Percentiles rank a stretch among this genome's conserved stretches.
These are phyloP conservation scores for Fonsecaea nubica DNA, from an alignment of 2,329 filamentous ascomycete species.

Conservation along the genomic window DNA sequence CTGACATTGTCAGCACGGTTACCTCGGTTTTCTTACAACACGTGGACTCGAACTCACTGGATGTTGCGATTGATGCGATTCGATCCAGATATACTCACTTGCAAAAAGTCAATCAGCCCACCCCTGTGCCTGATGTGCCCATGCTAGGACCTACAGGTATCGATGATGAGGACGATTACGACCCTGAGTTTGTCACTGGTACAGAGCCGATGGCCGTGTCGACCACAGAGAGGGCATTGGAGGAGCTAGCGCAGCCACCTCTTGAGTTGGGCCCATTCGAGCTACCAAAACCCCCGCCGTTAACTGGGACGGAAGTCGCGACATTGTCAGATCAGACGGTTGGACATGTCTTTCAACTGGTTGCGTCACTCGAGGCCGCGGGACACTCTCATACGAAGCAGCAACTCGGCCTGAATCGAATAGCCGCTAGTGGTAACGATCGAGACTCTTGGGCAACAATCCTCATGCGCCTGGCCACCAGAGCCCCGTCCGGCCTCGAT, in stretches of 20 bases:
- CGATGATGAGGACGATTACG: constrained; percentile 89
- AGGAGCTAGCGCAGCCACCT: constrained; percentile 58
- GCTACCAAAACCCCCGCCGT: constrained; percentile 74
- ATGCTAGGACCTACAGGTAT: constrained; percentile 63
- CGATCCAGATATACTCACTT: constrained; percentile 42
- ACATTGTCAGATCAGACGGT: constrained; percentile 77
- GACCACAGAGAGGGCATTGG: constrained; percentile 58
- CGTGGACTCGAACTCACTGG: constrained; percentile 71
- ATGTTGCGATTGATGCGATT: constrained; percentile 72
- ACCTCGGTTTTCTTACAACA: constrained; percentile 77
- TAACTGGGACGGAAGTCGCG: constrained; percentile 74
- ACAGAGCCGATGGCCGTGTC: constrained; percentile 78
- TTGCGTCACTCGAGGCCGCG: constrained; percentile 74
- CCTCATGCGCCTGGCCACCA: constrained; percentile 81
- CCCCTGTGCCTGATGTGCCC: constrained; percentile 41
- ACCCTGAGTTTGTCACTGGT: constrained; percentile 80
- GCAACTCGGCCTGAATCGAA: constrained; percentile 77
- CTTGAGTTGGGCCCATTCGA: constrained; percentile 76
- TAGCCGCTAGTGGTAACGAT: constrained; percentile 84
- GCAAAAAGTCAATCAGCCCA: constrained; percentile 42
- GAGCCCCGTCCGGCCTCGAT: constrained; percentile 74
- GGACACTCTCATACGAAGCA: constrained; percentile 49
- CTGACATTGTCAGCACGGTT: constrained; percentile 78
- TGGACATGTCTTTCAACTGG: constrained; percentile 76
- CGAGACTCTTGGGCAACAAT: constrained; percentile 91